Conservation (phyloP, 176 grass and related monocot species). For the Oryza glumipatula region DNA sequence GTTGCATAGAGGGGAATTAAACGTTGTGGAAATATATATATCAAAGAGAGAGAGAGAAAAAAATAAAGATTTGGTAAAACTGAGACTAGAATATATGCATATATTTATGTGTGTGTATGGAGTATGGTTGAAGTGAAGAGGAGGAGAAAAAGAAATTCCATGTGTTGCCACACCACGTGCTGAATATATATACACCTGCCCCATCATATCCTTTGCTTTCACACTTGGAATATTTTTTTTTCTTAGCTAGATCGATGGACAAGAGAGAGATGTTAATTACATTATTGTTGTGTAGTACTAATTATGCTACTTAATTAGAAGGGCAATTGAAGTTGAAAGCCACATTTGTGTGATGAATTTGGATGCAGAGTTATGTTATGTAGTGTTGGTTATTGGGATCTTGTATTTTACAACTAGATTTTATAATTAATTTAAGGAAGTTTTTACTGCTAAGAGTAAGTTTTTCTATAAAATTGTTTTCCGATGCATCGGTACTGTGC, state of each 20-base stretch:
- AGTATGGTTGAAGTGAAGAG: background rate
- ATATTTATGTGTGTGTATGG: background rate
- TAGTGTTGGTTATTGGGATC: too few species aligned
- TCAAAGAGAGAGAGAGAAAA: background rate
- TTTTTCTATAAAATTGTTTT: background rate
- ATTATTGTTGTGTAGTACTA: too few species aligned
- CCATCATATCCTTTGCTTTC: slow-evolving; percentile 2
- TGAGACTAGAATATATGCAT: background rate
- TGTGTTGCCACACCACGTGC: slow-evolving; percentile 39
- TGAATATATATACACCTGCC: slow-evolving; percentile 1
- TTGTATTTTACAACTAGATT: background rate
- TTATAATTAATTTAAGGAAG: background rate
- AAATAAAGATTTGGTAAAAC: background rate
- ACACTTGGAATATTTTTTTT: background rate
- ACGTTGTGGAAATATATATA: slow-evolving; percentile 30
- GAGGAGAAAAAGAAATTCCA: background rate
- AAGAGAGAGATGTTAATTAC: background rate
- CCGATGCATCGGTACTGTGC: too few species aligned
- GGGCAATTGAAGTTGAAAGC: background rate
- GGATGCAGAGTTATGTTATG: too few species aligned
- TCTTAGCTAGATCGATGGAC: background rate
- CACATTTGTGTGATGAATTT: background rate
- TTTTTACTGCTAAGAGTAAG: background rate
- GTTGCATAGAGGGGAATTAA: slow-evolving; percentile 27
- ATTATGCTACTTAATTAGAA: too few species aligned